Conservation (phyloP, 495 filamentous ascomycete species). For the Penicillium maclennaniae region DNA sequence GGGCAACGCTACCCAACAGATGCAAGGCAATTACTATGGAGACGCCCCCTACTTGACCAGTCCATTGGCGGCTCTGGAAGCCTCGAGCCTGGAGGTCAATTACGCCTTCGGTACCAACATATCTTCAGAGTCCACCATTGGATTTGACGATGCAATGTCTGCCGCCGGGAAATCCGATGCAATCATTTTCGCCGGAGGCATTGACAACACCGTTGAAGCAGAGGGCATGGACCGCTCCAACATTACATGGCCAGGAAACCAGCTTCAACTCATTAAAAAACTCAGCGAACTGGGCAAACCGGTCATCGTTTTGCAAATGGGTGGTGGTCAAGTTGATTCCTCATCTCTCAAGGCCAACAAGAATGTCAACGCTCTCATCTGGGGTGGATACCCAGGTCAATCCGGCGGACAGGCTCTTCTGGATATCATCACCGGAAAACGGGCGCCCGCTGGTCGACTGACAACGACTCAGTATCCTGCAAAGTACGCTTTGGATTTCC, state of each 20-base stretch:
- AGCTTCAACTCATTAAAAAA: slow-evolving; percentile 51
- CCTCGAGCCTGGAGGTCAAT: slow-evolving; percentile 40
- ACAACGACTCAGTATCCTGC: slow-evolving; percentile 57
- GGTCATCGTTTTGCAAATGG: slow-evolving; percentile 55
- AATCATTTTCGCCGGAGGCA: slow-evolving; percentile 55
- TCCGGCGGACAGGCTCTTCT: slow-evolving; percentile 52
- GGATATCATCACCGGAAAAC: slow-evolving; percentile 52
- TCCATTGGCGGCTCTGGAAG: slow-evolving; percentile 46
- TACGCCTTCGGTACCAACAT: slow-evolving; percentile 45
- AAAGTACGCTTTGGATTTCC: slow-evolving; percentile 48
- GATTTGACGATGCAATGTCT: slow-evolving; percentile 39
- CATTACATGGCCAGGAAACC: slow-evolving; percentile 56
- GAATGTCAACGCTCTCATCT: slow-evolving; percentile 51
- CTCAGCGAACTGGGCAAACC: slow-evolving; percentile 51
- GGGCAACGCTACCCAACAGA: slow-evolving; percentile 54
- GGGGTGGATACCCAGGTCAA: slow-evolving; percentile 61
- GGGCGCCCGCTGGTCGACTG: slow-evolving; percentile 54
- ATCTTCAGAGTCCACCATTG: slow-evolving; percentile 36
- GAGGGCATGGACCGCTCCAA: slow-evolving; percentile 53
- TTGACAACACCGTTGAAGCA: slow-evolving; percentile 53
- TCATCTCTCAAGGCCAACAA: slow-evolving; percentile 46
- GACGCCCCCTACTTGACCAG: slow-evolving; percentile 53
- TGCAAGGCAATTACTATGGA: slow-evolving; percentile 61
- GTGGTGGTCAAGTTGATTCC: slow-evolving; percentile 56
- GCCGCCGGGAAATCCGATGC: slow-evolving; percentile 51